Conservation (phyloP, 129 eudicot genomes). For the Flaveria trinervia region DNA sequence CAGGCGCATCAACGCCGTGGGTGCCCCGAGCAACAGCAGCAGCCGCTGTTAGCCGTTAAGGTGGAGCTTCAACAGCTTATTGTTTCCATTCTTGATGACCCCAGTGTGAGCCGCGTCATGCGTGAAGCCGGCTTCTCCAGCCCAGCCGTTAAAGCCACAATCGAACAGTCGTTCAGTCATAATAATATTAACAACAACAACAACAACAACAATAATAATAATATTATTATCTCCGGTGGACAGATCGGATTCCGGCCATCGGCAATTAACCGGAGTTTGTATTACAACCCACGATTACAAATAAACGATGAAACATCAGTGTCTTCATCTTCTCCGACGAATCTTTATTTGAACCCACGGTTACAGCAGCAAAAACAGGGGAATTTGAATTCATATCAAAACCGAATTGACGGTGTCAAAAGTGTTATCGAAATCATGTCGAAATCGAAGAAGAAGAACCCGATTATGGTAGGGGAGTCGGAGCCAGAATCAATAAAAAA, state of each 20-base stretch:
- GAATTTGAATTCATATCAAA: conserved; percentile 17
- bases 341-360: conserved; percentile 55
- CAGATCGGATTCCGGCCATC: conserved; percentile 11
- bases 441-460: conserved; percentile 61
- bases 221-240: not conserved
- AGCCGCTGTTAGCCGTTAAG: conserved; percentile 83
- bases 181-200: not conserved
- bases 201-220: no score
- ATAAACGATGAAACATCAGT: no score
- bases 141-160: conserved; percentile 88
- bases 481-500: conserved; percentile 54
- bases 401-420: conserved; percentile 55
- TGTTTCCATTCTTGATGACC: conserved; percentile 81
- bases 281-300: conserved; percentile 29
- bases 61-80: conserved; percentile 74
- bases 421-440: conserved; percentile 59
- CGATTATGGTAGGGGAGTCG: conserved; percentile 71
- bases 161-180: conserved; percentile 60
- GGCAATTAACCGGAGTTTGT: conserved; percentile 39
- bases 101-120: conserved; percentile 96
- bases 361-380: conserved; percentile 43
- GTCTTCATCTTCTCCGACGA: conserved; percentile 1
- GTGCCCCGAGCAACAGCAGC: conserved; percentile 88
- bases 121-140: conserved; percentile 93
- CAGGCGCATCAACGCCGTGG: conserved; percentile 91